phyloP scores from a whole-genome alignment of 371 early-diverging fungal species.

The Lichtheimia corymbifera region DNA sequence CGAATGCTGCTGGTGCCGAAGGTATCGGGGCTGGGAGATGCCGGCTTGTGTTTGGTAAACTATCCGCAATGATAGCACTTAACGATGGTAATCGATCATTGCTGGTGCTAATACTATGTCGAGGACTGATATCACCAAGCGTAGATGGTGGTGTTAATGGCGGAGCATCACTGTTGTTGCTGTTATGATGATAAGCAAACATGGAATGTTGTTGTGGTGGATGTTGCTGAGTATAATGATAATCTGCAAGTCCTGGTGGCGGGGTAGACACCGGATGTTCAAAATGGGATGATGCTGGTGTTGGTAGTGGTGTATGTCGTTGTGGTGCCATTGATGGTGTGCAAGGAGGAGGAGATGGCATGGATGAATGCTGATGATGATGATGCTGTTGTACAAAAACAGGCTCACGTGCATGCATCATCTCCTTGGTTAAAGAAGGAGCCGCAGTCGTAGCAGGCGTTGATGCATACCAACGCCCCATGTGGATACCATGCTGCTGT shows the following conservation, averaged over 20 bases:
- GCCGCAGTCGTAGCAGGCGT: too few relatives aligned
- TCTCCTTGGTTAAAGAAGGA: too few relatives aligned
- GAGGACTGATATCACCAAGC: too few relatives aligned
- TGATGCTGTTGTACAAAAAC: constrained; percentile 1
- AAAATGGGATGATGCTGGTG: too few relatives aligned
- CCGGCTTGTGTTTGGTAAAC: background rate
- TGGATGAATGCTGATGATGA: constrained; percentile 3
- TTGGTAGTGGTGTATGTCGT: too few relatives aligned
- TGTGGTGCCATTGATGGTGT: background rate
- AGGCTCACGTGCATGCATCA: too few relatives aligned
- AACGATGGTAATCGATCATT: constrained; percentile 7
- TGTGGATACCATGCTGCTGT: too few relatives aligned
- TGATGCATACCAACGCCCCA: too few relatives aligned
- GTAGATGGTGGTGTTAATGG: too few relatives aligned
- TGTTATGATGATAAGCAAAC: background rate
- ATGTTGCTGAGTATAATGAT: background rate
- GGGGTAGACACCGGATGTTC: background rate
- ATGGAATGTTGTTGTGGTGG: background rate
- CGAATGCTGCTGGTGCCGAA: background rate
- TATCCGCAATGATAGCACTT: constrained; percentile 15
- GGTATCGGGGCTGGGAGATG: background rate
- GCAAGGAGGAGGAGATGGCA: constrained; percentile 13
- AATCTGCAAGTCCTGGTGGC: constrained; percentile 1
- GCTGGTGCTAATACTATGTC: background rate
- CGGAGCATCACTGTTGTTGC: too few relatives aligned